Evolutionary conservation across 225 moss, liverwort and hornwort species (phyloP).

Genomic region (Climacium dendroides): DNA sequence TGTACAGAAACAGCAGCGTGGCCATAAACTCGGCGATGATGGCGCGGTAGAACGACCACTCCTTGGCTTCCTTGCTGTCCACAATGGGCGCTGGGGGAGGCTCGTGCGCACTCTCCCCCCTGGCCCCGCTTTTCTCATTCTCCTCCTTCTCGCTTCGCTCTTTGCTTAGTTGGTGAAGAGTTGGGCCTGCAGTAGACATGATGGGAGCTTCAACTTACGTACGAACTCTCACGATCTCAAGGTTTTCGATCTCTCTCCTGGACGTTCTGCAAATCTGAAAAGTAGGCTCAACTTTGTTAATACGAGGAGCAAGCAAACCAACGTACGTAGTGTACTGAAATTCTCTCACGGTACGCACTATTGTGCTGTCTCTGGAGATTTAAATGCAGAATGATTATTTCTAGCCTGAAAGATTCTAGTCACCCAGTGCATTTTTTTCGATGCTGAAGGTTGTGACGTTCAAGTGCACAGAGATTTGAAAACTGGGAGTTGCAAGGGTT

Average conservation of each 20-base stretch:
- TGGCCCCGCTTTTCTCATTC: background rate
- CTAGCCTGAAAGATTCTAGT: background rate
- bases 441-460: background rate
- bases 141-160: background rate
- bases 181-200: background rate
- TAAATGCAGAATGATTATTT: background rate
- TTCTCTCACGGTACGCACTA: background rate
- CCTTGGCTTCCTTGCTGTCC: background rate
- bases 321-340: background rate
- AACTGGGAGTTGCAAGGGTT: background rate
- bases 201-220: background rate
- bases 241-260: background rate
- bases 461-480: background rate
- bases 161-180: background rate
- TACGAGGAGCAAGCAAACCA: background rate
- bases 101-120: background rate
- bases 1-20: constrained; percentile 21
- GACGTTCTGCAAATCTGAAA: background rate
- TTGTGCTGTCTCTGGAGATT: background rate
- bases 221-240: too few relatives aligned
- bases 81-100: background rate
- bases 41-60: constrained; percentile 24
- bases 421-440: too few relatives aligned
- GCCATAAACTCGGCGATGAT: constrained; percentile 25
- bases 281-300: background rate